A percentile compares a stretch with the other conserved stretches of the same genome.
Conservation (phyloP, 805 yeast genomes). For the Zygosaccharomyces kombuchaensis region DNA sequence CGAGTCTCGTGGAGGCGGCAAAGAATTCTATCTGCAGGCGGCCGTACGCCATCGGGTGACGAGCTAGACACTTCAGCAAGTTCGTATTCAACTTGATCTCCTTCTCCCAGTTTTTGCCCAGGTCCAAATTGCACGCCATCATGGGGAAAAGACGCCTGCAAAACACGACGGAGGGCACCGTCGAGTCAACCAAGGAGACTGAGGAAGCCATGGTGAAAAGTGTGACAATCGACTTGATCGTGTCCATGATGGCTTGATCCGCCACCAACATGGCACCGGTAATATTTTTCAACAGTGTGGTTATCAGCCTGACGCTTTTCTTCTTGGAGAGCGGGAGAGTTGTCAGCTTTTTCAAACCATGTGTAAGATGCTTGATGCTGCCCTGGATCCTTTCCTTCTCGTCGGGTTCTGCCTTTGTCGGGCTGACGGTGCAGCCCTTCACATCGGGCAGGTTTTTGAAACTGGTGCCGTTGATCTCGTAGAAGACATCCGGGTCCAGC, state of each 20-base stretch:
- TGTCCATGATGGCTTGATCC: slow-evolving; percentile 25
- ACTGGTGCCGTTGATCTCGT: slow-evolving; percentile 22
- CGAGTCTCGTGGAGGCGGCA: slow-evolving; percentile 32
- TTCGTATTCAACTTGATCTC: slow-evolving; percentile 17
- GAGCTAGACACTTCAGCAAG: slow-evolving; percentile 16
- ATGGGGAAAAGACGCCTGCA: slow-evolving; percentile 21
- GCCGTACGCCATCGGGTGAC: slow-evolving; percentile 17
- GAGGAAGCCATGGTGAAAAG: slow-evolving; percentile 23
- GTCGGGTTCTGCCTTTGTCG: slow-evolving; percentile 6
- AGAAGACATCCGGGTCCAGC: slow-evolving; percentile 27
- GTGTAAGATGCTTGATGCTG: slow-evolving; percentile 20
- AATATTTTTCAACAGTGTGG: slow-evolving; percentile 25
- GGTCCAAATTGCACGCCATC: slow-evolving; percentile 19
- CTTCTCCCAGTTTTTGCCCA: slow-evolving; percentile 22
- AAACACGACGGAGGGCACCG: slow-evolving; percentile 17
- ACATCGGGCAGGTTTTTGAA: slow-evolving; percentile 24
- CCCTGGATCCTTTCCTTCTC: slow-evolving; percentile 14
- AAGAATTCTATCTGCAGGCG: slow-evolving; percentile 31
- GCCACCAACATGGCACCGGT: slow-evolving; percentile 25
- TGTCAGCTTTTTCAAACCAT: slow-evolving; percentile 28
- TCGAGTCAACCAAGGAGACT: slow-evolving; percentile 15
- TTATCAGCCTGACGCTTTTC: slow-evolving; percentile 23
- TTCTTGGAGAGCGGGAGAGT: slow-evolving; percentile 17
- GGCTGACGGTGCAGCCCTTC: not conserved
- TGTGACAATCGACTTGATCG: slow-evolving; percentile 21